Conservation (phyloP, 139 green algal genomes). For the Picochlorum sp. region DNA sequence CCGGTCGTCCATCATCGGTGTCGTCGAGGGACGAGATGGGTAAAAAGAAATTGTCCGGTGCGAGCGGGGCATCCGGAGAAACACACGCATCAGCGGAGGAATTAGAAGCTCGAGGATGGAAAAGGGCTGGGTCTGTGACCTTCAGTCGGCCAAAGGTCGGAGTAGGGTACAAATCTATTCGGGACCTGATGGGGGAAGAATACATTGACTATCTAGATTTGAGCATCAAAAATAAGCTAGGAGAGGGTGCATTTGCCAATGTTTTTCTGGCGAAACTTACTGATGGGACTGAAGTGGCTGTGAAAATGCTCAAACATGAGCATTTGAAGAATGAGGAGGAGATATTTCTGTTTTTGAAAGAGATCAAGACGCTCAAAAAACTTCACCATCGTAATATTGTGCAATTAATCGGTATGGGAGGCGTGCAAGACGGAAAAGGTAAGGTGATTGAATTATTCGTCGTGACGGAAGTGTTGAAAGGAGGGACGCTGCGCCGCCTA, state of each 20-base stretch:
- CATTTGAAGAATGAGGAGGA: slow-evolving; percentile 46
- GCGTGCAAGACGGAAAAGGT: background rate
- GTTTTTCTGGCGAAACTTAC: slow-evolving; percentile 11
- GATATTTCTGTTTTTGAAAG: slow-evolving; percentile 52
- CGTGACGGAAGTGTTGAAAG: slow-evolving; percentile 55
- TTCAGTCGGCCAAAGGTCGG: too few species aligned
- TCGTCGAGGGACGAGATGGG: too few species aligned
- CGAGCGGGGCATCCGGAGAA: too few species aligned
- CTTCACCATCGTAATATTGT: slow-evolving; percentile 37
- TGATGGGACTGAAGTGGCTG: slow-evolving; percentile 34
- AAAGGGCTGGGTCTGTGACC: too few species aligned
- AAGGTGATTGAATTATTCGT: slow-evolving; percentile 33
- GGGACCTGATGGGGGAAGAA: too few species aligned
- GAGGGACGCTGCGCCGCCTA: slow-evolving; percentile 43
- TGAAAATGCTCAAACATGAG: slow-evolving; percentile 55
- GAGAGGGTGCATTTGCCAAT: slow-evolving; percentile 21
- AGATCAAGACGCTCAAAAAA: slow-evolving; percentile 58
- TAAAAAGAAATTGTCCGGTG: too few species aligned
- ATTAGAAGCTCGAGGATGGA: too few species aligned
- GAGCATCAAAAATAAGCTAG: slow-evolving; percentile 4
- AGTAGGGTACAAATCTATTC: too few species aligned
- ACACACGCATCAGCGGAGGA: too few species aligned
- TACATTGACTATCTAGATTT: slow-evolving; percentile 1
- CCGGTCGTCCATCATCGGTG: too few species aligned
- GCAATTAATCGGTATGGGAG: slow-evolving; percentile 14